Percentiles rank a stretch among this genome's conserved stretches.
Evolutionary conservation across 2,329 filamentous ascomycete genomes (phyloP).

Genomic region (Sporothrix sp.): DNA sequence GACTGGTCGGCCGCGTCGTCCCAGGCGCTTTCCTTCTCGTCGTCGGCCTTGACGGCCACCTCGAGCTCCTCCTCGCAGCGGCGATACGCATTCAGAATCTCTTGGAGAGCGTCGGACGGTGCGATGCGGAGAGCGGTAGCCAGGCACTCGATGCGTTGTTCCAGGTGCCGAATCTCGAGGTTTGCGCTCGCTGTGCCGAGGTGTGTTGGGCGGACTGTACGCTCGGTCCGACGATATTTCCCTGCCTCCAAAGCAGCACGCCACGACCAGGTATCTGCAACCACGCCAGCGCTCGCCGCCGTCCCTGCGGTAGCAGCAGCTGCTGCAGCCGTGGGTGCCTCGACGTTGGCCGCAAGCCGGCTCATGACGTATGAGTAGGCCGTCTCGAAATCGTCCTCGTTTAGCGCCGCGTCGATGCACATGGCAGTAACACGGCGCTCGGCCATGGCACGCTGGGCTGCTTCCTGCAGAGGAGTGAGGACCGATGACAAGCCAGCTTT

Average conservation of each 20-base stretch:
- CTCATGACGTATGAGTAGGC: constrained; percentile 77
- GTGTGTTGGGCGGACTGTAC: constrained; percentile 47
- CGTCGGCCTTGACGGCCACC: constrained; percentile 54
- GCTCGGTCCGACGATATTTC: constrained; percentile 52
- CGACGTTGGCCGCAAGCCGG: constrained; percentile 40
- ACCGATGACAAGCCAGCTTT: constrained; percentile 23
- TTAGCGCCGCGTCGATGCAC: constrained; percentile 68
- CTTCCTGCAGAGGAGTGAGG: constrained; percentile 21
- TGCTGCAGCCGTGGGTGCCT: constrained; percentile 12
- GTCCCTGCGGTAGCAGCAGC: constrained; percentile 17
- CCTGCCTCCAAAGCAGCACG: constrained; percentile 69
- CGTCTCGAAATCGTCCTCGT: constrained; percentile 74
- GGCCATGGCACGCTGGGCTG: constrained; percentile 29
- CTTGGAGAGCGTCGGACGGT: constrained; percentile 58
- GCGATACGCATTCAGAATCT: constrained; percentile 65
- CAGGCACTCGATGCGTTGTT: constrained; percentile 73
- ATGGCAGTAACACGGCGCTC: constrained; percentile 65
- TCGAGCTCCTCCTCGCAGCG: constrained; percentile 71
- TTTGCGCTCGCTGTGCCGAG: constrained; percentile 51
- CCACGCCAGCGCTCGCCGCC: neutral
- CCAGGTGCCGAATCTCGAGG: constrained; percentile 58
- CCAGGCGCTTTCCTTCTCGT: constrained; percentile 59
- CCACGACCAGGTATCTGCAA: constrained; percentile 61
- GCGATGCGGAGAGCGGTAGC: constrained; percentile 66
- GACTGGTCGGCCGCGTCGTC: constrained; percentile 55